Evolutionary conservation across 257 asterid species (phyloP).

Genomic region (Dorcoceras hygrometricum): DNA sequence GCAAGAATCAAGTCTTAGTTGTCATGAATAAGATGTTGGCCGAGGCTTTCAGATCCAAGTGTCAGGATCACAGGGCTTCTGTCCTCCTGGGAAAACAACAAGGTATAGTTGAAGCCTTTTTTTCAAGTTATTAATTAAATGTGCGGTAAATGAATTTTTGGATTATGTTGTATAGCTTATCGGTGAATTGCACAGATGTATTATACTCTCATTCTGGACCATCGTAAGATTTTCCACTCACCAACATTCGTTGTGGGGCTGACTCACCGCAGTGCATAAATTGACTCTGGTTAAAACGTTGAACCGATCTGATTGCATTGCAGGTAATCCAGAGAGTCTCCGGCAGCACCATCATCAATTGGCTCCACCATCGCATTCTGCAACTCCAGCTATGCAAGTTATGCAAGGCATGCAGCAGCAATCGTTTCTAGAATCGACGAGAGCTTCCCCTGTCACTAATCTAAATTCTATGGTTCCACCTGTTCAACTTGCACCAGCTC

Average conservation of each 20-base stretch:
- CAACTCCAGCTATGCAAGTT: constrained; percentile 2
- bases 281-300: background rate
- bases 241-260: background rate
- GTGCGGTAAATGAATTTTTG: background rate
- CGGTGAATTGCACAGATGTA: background rate
- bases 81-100: constrained; percentile 41
- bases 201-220: no score
- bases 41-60: constrained; percentile 40
- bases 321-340: constrained; percentile 30
- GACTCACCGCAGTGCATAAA: background rate
- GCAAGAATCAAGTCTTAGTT: constrained; percentile 36
- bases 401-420: background rate
- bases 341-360: constrained; percentile 28
- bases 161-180: background rate
- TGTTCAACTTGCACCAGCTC: constrained; percentile 34
- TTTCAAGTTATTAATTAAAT: no score
- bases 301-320: background rate
- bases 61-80: constrained; percentile 27
- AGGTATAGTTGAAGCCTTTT: no score
- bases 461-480: constrained; percentile 33
- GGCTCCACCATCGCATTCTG: constrained; percentile 6
- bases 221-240: background rate
- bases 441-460: constrained; percentile 24
- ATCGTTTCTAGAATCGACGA: constrained; percentile 7
- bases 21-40: constrained; percentile 53